A percentile compares a stretch with the other conserved stretches of the same genome.
phyloP scores from a whole-genome alignment of 2,329 filamentous ascomycete species.

The Apiospora koreana region DNA sequence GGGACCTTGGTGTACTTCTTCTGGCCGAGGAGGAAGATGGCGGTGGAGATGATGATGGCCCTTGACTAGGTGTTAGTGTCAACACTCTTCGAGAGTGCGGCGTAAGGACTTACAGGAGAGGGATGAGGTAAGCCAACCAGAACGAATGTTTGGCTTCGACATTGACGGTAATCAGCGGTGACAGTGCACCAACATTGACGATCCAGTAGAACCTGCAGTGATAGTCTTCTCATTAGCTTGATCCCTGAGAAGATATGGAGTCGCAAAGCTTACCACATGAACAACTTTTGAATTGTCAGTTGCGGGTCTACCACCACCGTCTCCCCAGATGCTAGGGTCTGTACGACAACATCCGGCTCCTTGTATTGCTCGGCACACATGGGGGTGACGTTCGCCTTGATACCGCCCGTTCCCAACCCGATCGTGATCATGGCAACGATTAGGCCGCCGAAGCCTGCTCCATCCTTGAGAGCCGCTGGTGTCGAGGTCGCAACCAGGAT shows the following conservation, averaged over 20 bases:
- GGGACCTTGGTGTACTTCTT: conserved; percentile 61
- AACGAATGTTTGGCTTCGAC: conserved; percentile 69
- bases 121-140: conserved; percentile 46
- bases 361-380: conserved; percentile 68
- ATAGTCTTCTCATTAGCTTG: neutral
- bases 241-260: neutral
- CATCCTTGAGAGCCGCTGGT: conserved; percentile 35
- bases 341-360: conserved; percentile 52
- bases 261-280: conserved; percentile 58
- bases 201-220: conserved; percentile 58
- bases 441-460: conserved; percentile 49
- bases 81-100: neutral
- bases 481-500: conserved; percentile 55
- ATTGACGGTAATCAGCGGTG: conserved; percentile 65
- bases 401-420: conserved; percentile 67
- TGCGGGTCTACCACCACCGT: conserved; percentile 67
- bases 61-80: neutral
- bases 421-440: conserved; percentile 61
- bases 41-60: conserved; percentile 62
- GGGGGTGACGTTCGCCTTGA: conserved; percentile 65
- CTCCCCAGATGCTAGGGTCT: conserved; percentile 50
- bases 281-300: conserved; percentile 67
- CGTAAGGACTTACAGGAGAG: conserved; percentile 48
- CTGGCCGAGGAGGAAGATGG: conserved; percentile 61
- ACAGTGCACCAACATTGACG: conserved; percentile 74